Evolutionary conservation across 352 stramenopile species (phyloP).

Genomic region (Phytophthora quininea): DNA sequence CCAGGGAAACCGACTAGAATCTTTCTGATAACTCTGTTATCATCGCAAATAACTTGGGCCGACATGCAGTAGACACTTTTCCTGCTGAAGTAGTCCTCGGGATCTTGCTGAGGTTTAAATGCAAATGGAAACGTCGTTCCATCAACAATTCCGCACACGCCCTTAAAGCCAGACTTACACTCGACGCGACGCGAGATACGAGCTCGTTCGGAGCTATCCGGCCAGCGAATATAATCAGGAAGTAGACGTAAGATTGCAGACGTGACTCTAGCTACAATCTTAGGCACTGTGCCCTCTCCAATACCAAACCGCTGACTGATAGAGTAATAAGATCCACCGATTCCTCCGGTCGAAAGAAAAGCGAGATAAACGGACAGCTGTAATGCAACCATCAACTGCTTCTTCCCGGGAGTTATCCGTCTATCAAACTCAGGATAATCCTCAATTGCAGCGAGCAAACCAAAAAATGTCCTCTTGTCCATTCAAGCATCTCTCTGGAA

Average conservation of each 20-base stretch:
- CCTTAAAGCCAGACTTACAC: background rate
- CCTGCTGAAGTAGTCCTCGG: background rate
- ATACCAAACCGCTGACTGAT: background rate
- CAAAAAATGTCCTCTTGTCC: background rate
- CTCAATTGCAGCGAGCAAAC: background rate
- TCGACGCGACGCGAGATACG: background rate
- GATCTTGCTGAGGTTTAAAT: background rate
- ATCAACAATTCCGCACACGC: background rate
- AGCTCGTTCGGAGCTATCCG: background rate
- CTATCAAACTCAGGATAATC: background rate
- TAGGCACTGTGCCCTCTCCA: background rate
- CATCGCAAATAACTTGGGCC: background rate
- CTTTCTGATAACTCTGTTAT: background rate
- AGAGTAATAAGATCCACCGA: background rate
- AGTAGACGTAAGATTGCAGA: background rate
- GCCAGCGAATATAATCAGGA: background rate
- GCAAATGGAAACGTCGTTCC: background rate
- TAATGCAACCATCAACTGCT: background rate
- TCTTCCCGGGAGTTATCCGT: background rate
- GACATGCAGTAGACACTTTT: background rate
- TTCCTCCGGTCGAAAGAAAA: background rate
- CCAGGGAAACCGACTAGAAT: background rate
- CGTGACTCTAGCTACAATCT: background rate
- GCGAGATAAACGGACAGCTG: background rate
- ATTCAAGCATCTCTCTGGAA: background rate